These are phyloP conservation scores for Chamaecyparis obtusa DNA, from an alignment of 75 land plant species.

Conservation along the genomic window DNA sequence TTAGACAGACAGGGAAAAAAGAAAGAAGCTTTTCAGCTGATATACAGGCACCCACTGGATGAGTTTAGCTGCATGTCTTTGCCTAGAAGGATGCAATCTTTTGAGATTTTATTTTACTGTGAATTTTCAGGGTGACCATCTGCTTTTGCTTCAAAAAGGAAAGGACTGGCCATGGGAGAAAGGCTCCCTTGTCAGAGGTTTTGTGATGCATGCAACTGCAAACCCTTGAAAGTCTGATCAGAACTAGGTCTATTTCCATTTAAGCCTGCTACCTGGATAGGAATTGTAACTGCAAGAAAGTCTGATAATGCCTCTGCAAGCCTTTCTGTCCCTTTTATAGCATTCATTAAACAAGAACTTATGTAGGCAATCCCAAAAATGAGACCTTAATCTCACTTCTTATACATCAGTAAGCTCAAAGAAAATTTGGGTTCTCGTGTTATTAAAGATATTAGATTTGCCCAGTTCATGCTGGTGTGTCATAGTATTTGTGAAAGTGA, in stretches of 20 bases:
- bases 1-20: not conserved
- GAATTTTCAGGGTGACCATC: not conserved
- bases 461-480: too few species aligned
- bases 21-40: constrained; percentile 5
- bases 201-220: not conserved
- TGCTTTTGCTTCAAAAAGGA: not conserved
- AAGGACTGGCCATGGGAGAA: not conserved
- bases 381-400: not conserved
- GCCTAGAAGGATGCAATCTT: constrained; percentile 9
- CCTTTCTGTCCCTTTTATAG: not conserved
- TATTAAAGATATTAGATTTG: too few species aligned
- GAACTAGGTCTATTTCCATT: not conserved
- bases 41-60: not conserved
- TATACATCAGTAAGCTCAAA: not conserved
- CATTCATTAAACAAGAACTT: not conserved
- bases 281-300: not conserved
- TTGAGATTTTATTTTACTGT: not conserved
- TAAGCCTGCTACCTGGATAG: not conserved
- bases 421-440: not conserved
- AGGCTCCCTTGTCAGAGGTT: not conserved
- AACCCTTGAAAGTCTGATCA: not conserved
- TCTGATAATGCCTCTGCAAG: not conserved
- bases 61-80: not conserved
- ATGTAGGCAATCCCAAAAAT: not conserved
- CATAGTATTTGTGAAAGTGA: too few species aligned